phyloP scores from a whole-genome alignment of 768 basidiomycete species.

The Lentinula edodes region DNA sequence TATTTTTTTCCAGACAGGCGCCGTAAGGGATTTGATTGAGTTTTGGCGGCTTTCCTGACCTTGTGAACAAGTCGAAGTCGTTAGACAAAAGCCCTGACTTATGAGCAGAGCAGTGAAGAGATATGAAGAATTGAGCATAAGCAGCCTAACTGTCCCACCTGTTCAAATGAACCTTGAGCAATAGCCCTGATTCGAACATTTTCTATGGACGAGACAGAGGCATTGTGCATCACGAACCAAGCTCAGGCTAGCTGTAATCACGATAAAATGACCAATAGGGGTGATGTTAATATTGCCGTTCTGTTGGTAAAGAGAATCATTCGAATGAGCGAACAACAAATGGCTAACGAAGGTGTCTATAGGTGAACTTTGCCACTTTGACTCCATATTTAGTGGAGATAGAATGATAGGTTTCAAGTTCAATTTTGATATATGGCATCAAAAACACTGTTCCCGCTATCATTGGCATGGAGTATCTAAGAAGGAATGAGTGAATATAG shows the following conservation, averaged over 20 bases:
- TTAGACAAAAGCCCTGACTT: constrained; percentile 32
- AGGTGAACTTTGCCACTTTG: background rate
- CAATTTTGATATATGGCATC: constrained; percentile 6
- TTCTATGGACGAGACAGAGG: constrained; percentile 5
- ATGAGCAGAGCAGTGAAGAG: constrained; percentile 36
- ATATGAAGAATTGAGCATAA: constrained; percentile 26
- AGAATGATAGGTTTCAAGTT: background rate
- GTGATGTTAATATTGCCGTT: constrained; percentile 3
- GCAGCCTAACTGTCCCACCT: constrained; percentile 14
- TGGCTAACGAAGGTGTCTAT: constrained; percentile 7
- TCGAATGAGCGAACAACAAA: background rate
- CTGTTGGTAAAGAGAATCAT: background rate
- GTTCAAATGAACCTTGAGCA: background rate
- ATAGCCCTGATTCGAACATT: background rate
- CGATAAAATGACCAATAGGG: constrained; percentile 4
- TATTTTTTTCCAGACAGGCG: constrained; percentile 12
- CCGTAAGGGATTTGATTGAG: constrained; percentile 8
- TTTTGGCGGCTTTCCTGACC: constrained; percentile 11
- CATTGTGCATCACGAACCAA: background rate
- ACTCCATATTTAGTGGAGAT: background rate
- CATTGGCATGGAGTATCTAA: background rate
- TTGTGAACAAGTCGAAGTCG: constrained; percentile 12
- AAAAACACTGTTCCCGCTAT: constrained; percentile 2
- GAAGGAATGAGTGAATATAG: no score
- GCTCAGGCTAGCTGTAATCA: constrained; percentile 1